Percentiles rank a stretch among this genome's conserved stretches.
These are phyloP conservation scores for Gamarada debralockiae DNA, from an alignment of 495 filamentous ascomycete genomes.

Conservation along the genomic window DNA sequence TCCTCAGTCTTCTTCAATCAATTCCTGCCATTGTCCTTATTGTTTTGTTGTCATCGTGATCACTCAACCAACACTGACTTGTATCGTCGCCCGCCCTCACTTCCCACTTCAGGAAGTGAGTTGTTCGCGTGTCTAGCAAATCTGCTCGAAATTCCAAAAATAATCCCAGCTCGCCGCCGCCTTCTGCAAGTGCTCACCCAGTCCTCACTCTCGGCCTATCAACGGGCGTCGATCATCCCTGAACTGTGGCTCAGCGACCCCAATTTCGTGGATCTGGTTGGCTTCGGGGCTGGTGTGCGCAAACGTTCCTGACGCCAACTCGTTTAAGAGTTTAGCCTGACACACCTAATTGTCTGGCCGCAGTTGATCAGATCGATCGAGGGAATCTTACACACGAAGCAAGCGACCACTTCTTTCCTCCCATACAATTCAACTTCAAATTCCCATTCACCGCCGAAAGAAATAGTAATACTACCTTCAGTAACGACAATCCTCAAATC, in stretches of 20 bases:
- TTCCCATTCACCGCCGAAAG: too few species aligned
- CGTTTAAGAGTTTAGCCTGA: conserved; percentile 1
- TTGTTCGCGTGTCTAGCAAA: too few species aligned
- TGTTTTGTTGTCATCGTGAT: background rate
- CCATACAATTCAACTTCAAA: too few species aligned
- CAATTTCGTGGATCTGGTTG: background rate
- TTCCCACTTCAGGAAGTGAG: background rate
- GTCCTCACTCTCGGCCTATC: background rate
- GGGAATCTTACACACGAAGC: background rate
- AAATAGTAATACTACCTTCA: too few species aligned
- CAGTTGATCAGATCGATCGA: background rate
- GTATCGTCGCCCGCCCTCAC: background rate
- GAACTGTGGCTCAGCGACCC: conserved; percentile 2
- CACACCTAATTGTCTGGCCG: background rate
- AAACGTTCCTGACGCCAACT: conserved; percentile 9
- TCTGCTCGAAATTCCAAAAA: conserved; percentile 14
- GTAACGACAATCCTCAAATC: too few species aligned
- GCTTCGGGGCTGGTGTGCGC: background rate
- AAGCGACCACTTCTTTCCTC: background rate
- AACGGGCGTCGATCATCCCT: background rate
- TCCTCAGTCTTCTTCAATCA: too few species aligned
- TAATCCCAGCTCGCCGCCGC: background rate
- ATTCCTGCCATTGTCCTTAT: too few species aligned
- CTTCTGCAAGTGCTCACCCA: background rate
- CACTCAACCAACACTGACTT: background rate